Percentiles rank a stretch among this genome's conserved stretches.
These are phyloP conservation scores for Tetracladium marchalianum DNA, from an alignment of 495 filamentous ascomycete genomes.

Conservation along the genomic window DNA sequence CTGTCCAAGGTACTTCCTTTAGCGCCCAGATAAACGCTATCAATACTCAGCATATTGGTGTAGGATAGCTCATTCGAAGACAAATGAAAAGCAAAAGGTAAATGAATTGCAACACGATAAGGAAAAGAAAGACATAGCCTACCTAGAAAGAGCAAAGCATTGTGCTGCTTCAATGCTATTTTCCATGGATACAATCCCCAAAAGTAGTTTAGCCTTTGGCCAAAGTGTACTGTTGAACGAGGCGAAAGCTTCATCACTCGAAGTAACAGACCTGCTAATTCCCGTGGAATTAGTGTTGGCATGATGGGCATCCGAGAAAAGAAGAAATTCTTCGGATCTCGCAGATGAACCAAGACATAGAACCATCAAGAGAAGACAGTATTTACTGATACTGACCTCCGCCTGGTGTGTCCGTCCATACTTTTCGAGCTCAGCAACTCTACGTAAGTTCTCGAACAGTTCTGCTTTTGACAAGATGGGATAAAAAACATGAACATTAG, in stretches of 20 bases:
- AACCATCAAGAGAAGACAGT: background rate
- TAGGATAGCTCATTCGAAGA: background rate
- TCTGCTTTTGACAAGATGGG: background rate
- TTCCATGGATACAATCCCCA: background rate
- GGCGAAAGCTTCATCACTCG: background rate
- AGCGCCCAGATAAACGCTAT: background rate
- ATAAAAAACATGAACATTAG: background rate
- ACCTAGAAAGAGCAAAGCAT: background rate
- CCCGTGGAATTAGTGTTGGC: background rate
- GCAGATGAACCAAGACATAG: background rate
- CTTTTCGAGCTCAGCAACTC: background rate
- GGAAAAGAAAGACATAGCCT: background rate
- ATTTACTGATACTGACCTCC: background rate
- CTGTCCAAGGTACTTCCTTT: background rate
- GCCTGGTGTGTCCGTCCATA: background rate
- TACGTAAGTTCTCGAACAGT: background rate
- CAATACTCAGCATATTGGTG: background rate
- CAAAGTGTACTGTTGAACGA: background rate
- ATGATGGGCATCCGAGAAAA: background rate
- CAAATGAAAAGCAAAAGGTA: too few species aligned
- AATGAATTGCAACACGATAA: background rate
- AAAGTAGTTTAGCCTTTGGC: background rate
- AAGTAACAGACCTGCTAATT: background rate
- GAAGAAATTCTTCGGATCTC: background rate
- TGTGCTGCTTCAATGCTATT: background rate